phyloP scores from a whole-genome alignment of 345 rosid genomes.

The Corchorus olitorius region DNA sequence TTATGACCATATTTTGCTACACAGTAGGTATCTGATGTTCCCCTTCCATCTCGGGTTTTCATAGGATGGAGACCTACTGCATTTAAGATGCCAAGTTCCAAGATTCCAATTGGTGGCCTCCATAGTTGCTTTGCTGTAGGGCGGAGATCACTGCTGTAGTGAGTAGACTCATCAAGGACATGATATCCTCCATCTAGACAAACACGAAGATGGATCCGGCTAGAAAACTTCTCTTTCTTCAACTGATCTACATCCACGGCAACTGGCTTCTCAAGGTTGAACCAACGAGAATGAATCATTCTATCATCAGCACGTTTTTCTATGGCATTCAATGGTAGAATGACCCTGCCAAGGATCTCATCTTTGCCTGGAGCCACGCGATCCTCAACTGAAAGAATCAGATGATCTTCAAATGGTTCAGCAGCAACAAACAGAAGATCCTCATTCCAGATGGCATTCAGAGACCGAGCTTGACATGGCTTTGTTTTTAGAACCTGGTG shows the following conservation, averaged over 20 bases:
- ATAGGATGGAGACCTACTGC: conserved; percentile 92
- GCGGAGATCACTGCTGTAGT: conserved; percentile 93
- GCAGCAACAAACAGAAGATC: conserved; percentile 91
- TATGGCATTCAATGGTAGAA: conserved; percentile 57
- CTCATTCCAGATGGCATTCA: conserved; percentile 94
- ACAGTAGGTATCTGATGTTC: conserved; percentile 91
- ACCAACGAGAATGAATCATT: conserved; percentile 80
- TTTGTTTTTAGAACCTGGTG: conserved; percentile 79
- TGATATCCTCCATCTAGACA: conserved; percentile 98
- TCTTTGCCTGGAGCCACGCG: conserved; percentile 85
- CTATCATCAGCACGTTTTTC: conserved; percentile 88
- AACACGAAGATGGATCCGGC: conserved; percentile 83
- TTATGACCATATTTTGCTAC: conserved; percentile 97
- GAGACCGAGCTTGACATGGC: conserved; percentile 67
- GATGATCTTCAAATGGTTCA: conserved; percentile 89
- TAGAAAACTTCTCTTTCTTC: conserved; percentile 88
- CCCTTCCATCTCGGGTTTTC: conserved; percentile 86
- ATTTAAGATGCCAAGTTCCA: conserved; percentile 85
- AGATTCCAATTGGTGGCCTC: conserved; percentile 84
- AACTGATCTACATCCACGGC: conserved; percentile 76
- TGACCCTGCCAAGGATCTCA: conserved; percentile 73
- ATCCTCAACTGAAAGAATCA: conserved; percentile 80
- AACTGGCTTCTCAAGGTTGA: conserved; percentile 76
- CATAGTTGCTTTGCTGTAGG: conserved; percentile 93
- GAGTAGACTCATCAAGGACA: conserved; percentile 95